phyloP scores from a whole-genome alignment of 192 early-diverging fungal species.

The Backusella australiensis region DNA sequence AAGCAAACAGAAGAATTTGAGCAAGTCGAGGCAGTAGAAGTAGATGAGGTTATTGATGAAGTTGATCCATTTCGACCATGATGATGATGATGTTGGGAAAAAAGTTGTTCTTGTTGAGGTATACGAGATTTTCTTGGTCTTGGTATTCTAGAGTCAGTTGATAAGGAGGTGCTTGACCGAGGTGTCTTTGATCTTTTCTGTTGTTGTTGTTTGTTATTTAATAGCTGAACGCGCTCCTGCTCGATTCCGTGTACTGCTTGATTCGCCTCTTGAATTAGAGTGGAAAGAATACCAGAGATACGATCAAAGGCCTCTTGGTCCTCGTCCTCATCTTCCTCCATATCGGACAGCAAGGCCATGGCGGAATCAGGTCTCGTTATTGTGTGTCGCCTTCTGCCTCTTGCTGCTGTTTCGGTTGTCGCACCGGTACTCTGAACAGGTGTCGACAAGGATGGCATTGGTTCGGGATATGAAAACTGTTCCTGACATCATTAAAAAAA shows the following conservation, averaged over 20 bases:
- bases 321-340: slow-evolving; percentile 8
- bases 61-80: background rate
- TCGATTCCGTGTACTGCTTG: slow-evolving; percentile 26
- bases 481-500: background rate
- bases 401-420: background rate
- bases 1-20: slow-evolving; percentile 4
- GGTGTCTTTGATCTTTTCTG: slow-evolving; percentile 9
- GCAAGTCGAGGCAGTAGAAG: background rate
- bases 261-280: slow-evolving; percentile 31
- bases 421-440: background rate
- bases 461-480: slow-evolving; percentile 10
- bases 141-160: slow-evolving; percentile 6
- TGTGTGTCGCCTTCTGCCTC: slow-evolving; percentile 1
- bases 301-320: slow-evolving; percentile 27
- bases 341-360: slow-evolving; percentile 13
- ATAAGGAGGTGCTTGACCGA: background rate
- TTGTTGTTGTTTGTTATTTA: background rate
- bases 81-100: background rate
- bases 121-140: slow-evolving; percentile 5
- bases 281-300: slow-evolving; percentile 32
- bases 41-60: background rate
- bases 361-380: slow-evolving; percentile 21
- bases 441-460: slow-evolving; percentile 15
- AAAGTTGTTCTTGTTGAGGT: background rate
- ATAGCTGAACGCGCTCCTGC: background rate